These are phyloP conservation scores for Platanthera guangdongensis DNA, from an alignment of 106 monocot genomes.

Conservation along the genomic window DNA sequence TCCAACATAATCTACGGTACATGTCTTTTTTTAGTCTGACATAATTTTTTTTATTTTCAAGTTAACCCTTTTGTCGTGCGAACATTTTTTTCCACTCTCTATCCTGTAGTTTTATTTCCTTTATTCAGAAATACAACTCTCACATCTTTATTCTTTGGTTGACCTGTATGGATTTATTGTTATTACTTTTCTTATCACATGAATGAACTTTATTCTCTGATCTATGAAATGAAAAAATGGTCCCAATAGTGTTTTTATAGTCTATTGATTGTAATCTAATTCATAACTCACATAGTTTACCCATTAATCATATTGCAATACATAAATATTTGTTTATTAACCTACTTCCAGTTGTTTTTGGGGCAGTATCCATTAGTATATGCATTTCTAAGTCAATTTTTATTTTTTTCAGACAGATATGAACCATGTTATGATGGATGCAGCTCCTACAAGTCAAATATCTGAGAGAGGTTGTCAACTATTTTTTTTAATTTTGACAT, in stretches of 20 bases:
- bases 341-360: not conserved
- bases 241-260: not conserved
- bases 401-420: constrained; percentile 25
- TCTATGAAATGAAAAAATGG: not conserved
- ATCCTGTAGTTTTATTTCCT: not conserved
- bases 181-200: not conserved
- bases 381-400: not conserved
- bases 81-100: too few relatives aligned
- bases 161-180: not conserved
- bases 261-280: not conserved
- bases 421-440: constrained; percentile 10
- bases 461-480: constrained; percentile 31
- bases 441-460: not conserved
- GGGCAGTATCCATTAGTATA: not conserved
- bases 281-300: not conserved
- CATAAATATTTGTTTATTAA: not conserved
- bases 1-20: too few relatives aligned
- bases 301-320: not conserved
- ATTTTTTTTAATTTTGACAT: not conserved
- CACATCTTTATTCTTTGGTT: not conserved
- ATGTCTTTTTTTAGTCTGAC: too few relatives aligned
- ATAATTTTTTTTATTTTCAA: too few relatives aligned
- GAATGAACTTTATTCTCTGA: not conserved
- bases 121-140: not conserved
- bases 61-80: too few relatives aligned